These are phyloP conservation scores for Auricularia cornea DNA, from an alignment of 768 basidiomycete species.

Conservation along the genomic window DNA sequence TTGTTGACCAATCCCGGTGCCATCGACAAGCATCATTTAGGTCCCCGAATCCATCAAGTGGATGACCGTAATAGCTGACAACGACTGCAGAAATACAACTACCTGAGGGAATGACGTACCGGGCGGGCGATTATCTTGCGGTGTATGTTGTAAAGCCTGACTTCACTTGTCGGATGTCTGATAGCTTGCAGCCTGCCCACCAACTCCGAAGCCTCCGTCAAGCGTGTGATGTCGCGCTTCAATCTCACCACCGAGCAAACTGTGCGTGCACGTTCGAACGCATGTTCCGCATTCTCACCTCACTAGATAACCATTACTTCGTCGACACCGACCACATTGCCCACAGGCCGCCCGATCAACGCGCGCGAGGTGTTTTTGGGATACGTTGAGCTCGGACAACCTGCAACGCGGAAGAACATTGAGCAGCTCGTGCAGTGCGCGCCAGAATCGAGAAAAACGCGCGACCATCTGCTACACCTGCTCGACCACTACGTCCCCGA, in stretches of 20 bases:
- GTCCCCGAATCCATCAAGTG: neutral
- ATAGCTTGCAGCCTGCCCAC: conserved; percentile 3
- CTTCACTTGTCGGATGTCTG: neutral
- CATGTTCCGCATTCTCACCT: neutral
- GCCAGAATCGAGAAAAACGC: conserved; percentile 8
- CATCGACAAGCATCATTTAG: conserved; percentile 5
- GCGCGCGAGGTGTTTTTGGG: conserved; percentile 31
- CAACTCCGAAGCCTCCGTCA: conserved; percentile 3
- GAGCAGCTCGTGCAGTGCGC: conserved; percentile 22
- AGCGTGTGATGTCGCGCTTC: neutral
- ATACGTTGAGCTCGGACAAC: conserved; percentile 42
- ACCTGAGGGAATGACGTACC: conserved; percentile 6
- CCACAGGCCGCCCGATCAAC: conserved; percentile 29
- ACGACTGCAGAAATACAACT: conserved; percentile 5
- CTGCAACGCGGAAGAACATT: conserved; percentile 36
- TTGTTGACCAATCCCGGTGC: conserved; percentile 2
- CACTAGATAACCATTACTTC: conserved; percentile 30
- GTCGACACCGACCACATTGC: conserved; percentile 31
- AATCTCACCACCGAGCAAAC: neutral
- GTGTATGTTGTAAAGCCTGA: neutral
- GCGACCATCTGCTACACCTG: conserved; percentile 23
- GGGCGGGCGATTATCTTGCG: conserved; percentile 8
- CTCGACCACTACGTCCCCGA: conserved; percentile 23
- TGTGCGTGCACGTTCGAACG: neutral
- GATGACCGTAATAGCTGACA: too few relatives aligned